Percentiles rank a stretch among this genome's conserved stretches.
Conservation (phyloP, 352 stramenopile species). For the Thraustotheca clavata region DNA sequence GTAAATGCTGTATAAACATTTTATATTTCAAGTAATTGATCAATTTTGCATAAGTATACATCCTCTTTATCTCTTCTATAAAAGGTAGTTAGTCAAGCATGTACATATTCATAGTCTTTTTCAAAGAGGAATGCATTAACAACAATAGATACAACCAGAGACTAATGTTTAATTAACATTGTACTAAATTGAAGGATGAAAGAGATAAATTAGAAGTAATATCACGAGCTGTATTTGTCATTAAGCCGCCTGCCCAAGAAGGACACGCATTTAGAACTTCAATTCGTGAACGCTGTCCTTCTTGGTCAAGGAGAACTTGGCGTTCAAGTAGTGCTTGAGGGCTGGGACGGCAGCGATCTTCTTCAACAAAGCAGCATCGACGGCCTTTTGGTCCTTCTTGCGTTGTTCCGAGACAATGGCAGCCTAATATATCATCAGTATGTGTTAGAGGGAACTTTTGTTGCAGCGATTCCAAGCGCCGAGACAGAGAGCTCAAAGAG, state of each 20-base stretch:
- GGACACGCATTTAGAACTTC: slow-evolving; percentile 91
- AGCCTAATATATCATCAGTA: slow-evolving; percentile 38
- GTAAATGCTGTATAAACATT: no score
- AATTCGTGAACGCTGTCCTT: slow-evolving; percentile 97
- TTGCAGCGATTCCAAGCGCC: slow-evolving; percentile 87
- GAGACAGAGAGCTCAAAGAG: not conserved
- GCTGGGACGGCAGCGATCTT: slow-evolving; percentile 83
- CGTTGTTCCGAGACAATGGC: slow-evolving; percentile 94
- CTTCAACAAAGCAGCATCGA: slow-evolving; percentile 90
- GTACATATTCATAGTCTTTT: no score
- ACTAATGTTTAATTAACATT: no score
- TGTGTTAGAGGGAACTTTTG: slow-evolving; percentile 68
- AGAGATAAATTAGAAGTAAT: no score
- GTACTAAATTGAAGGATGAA: no score
- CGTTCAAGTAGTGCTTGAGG: slow-evolving; percentile 98
- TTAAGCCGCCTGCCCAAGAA: not conserved
- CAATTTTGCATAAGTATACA: no score
- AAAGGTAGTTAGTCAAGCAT: no score
- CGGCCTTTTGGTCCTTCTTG: slow-evolving; percentile 98
- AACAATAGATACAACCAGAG: no score
- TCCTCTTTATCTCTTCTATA: no score
- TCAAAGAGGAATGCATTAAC: no score
- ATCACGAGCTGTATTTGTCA: slow-evolving; percentile 2
- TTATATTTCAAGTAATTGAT: no score
- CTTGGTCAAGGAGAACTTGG: slow-evolving; percentile 97